Percentiles rank a stretch among this genome's conserved stretches.
Conservation (phyloP, 2,329 filamentous ascomycete species). For the Cordyceps cateniannulata region DNA sequence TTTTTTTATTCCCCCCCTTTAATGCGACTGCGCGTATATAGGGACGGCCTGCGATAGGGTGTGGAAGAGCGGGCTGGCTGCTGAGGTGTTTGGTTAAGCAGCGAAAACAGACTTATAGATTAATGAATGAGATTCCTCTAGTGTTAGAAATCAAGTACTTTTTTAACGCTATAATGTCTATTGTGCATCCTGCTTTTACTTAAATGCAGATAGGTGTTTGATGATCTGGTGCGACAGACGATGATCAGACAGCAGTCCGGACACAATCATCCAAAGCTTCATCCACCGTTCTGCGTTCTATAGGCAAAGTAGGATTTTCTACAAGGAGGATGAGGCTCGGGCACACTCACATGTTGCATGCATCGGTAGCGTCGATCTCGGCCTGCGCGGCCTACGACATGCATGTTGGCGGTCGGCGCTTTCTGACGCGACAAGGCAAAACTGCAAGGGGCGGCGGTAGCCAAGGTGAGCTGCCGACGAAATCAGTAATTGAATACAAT, state of each 20-base stretch:
- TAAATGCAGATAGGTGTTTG: too few relatives aligned
- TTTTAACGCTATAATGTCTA: too few relatives aligned
- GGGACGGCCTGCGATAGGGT: not conserved
- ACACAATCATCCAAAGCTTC: not conserved
- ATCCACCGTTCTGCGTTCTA: not conserved
- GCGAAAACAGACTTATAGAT: not conserved
- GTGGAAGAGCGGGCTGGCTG: not conserved
- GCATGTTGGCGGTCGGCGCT: conserved; percentile 1
- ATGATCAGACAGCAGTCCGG: too few relatives aligned
- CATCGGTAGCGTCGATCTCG: conserved; percentile 6
- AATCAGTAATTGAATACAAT: not conserved
- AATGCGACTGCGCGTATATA: not conserved
- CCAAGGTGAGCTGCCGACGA: not conserved
- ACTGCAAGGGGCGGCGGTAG: not conserved
- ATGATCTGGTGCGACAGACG: too few relatives aligned
- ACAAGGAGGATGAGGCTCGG: not conserved
- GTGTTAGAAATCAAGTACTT: too few relatives aligned
- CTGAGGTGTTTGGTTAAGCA: not conserved
- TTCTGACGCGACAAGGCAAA: not conserved
- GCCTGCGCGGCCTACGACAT: not conserved
- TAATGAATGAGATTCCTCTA: not conserved
- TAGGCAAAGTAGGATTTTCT: too few relatives aligned
- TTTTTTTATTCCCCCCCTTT: not conserved
- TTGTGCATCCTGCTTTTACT: too few relatives aligned
- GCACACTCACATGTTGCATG: not conserved